Evolutionary conservation across 768 basidiomycete species (phyloP).

Genomic region (Imleria badia): DNA sequence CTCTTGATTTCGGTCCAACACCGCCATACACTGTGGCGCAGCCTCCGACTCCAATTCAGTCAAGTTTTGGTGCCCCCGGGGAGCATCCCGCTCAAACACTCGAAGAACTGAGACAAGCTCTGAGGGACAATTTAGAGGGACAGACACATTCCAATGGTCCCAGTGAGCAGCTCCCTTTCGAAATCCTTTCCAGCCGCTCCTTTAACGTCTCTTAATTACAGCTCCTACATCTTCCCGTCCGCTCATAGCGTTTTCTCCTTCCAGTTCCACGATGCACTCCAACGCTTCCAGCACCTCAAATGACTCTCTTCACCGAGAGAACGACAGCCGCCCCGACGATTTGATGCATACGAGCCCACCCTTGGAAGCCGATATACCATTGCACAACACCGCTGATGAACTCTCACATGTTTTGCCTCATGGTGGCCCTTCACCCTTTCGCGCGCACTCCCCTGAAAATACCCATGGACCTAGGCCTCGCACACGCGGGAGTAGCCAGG

Average conservation of each 20-base stretch:
- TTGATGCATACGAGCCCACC: not conserved
- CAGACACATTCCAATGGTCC: not conserved
- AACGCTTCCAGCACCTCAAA: conserved; percentile 6
- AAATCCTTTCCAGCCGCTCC: not conserved
- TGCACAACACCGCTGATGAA: conserved; percentile 38
- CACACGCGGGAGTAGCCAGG: not conserved
- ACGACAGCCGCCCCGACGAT: not conserved
- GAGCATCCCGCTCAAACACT: conserved; percentile 16
- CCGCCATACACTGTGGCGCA: conserved; percentile 21
- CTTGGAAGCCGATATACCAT: not conserved
- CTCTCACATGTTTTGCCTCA: not conserved
- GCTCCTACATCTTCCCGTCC: not conserved
- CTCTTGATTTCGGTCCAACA: conserved; percentile 21
- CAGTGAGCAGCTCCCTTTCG: not conserved
- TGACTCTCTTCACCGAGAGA: conserved; percentile 2
- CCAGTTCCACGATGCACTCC: not conserved
- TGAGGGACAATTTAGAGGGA: conserved; percentile 8
- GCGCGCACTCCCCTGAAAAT: conserved; percentile 2
- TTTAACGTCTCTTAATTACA: not conserved
- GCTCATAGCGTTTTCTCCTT: not conserved
- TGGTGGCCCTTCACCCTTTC: not conserved
- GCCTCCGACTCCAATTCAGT: not conserved
- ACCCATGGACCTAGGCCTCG: not conserved
- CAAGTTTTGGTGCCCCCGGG: not conserved
- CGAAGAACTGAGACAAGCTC: conserved; percentile 22